Evolutionary conservation across 257 asterid species (phyloP).

Genomic region (Plantago major): DNA sequence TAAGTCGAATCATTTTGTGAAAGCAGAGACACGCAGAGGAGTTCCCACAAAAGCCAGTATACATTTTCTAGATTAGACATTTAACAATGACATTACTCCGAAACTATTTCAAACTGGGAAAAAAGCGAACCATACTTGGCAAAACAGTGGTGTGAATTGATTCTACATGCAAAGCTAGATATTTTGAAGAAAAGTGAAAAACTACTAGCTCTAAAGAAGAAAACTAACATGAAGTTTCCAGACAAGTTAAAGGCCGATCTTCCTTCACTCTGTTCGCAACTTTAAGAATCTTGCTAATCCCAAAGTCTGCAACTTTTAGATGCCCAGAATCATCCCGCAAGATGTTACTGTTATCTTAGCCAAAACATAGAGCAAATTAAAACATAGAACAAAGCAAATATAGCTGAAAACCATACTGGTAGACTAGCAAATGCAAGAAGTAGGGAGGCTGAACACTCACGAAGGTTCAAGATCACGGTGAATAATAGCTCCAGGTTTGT

Average conservation of each 20-base stretch:
- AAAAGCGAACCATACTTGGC: no score
- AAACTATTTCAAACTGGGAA: neutral
- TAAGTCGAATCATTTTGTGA: neutral
- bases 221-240: constrained; percentile 72
- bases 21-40: neutral
- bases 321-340: constrained; percentile 95
- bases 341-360: constrained; percentile 63
- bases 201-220: neutral
- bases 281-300: constrained; percentile 82
- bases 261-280: constrained; percentile 74
- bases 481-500: constrained; percentile 78
- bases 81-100: no score
- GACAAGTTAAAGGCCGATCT: constrained; percentile 47
- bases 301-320: constrained; percentile 95
- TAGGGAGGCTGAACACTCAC: constrained; percentile 42
- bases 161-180: no score
- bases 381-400: constrained; percentile 14
- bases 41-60: neutral
- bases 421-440: constrained; percentile 10
- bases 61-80: no score
- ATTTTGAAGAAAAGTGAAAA: neutral
- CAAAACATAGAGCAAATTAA: constrained; percentile 2
- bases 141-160: no score
- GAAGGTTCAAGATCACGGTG: constrained; percentile 97
- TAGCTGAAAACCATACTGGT: neutral